Percentiles rank a stretch among this genome's conserved stretches.
These are phyloP conservation scores for Cercospora sesami DNA, from an alignment of 2,329 filamentous ascomycete genomes.

Conservation along the genomic window DNA sequence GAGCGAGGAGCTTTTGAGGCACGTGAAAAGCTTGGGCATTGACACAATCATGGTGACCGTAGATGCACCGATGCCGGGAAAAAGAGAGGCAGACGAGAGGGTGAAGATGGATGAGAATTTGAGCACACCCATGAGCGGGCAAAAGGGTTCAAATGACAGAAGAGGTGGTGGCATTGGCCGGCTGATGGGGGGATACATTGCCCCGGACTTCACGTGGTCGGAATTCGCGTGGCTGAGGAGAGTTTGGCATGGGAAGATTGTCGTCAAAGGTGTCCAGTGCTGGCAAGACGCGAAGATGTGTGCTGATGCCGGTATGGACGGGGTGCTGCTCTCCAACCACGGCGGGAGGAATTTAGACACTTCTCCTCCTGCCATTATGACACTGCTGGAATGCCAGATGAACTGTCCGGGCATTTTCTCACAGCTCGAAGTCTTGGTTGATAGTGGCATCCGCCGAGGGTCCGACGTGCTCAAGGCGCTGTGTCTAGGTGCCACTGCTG, in stretches of 20 bases:
- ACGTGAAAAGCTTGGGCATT: slow-evolving; percentile 51
- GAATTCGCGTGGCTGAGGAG: slow-evolving; percentile 50
- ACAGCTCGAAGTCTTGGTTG: slow-evolving; percentile 62
- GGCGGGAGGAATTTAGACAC: slow-evolving; percentile 52
- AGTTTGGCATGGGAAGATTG: slow-evolving; percentile 45
- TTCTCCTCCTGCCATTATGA: slow-evolving; percentile 57
- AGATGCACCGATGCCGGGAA: slow-evolving; percentile 59
- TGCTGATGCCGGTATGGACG: slow-evolving; percentile 45
- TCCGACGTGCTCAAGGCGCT: slow-evolving; percentile 68
- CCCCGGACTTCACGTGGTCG: slow-evolving; percentile 54
- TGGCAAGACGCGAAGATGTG: slow-evolving; percentile 47
- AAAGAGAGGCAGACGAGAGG: slow-evolving; percentile 53
- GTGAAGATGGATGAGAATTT: slow-evolving; percentile 51
- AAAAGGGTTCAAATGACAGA: slow-evolving; percentile 52
- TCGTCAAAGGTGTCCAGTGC: slow-evolving; percentile 47
- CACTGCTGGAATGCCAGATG: slow-evolving; percentile 63
- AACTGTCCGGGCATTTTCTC: slow-evolving; percentile 62
- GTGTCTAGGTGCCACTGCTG: slow-evolving; percentile 64
- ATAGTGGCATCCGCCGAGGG: slow-evolving; percentile 65
- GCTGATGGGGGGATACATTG: slow-evolving; percentile 59
- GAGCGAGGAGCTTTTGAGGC: slow-evolving; percentile 52
- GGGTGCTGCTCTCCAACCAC: slow-evolving; percentile 54
- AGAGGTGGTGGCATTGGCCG: slow-evolving; percentile 58
- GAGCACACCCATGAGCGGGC: slow-evolving; percentile 53
- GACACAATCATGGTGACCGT: slow-evolving; percentile 60